These are phyloP conservation scores for Tanacetum coccineum DNA, from an alignment of 129 eudicot genomes.

Conservation along the genomic window DNA sequence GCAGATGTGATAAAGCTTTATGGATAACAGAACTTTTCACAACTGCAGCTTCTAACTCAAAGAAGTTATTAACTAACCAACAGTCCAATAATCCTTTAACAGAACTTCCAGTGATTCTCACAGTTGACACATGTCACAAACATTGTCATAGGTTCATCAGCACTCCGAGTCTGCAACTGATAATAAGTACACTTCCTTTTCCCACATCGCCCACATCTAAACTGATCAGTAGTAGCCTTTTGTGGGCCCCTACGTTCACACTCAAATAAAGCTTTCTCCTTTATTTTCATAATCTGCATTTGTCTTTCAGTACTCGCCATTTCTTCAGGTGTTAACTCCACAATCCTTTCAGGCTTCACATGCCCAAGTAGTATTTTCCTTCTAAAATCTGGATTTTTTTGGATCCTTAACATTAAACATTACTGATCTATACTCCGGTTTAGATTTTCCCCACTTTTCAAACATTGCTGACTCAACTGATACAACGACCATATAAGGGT, in stretches of 20 bases:
- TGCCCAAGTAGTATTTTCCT: conserved; percentile 72
- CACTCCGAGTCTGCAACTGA: conserved; percentile 94
- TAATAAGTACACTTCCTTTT: conserved; percentile 71
- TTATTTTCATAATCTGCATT: conserved; percentile 49
- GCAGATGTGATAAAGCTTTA: conserved; percentile 9
- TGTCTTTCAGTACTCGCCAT: conserved; percentile 80
- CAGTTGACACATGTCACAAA: conserved; percentile 87
- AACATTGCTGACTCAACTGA: conserved; percentile 75
- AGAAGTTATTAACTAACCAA: conserved; percentile 2
- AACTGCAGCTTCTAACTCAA: conserved; percentile 12
- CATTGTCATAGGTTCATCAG: conserved; percentile 94
- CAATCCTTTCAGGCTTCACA: conserved; percentile 44
- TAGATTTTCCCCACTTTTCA: conserved; percentile 73
- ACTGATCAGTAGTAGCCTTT: conserved; percentile 69
- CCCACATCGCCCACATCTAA: conserved; percentile 71
- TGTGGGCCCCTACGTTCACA: conserved; percentile 66
- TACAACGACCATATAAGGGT: conserved; percentile 69
- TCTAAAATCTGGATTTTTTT: conserved; percentile 83
- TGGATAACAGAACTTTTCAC: conserved; percentile 6
- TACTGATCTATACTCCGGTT: conserved; percentile 58
- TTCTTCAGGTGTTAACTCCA: conserved; percentile 64
- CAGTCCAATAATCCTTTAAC: conserved; percentile 22
- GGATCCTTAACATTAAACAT: conserved; percentile 73
- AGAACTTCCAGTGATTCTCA: conserved; percentile 84
- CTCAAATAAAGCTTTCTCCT: conserved; percentile 71